Base-by-base conservation (phyloP, 2,329 filamentous ascomycete genomes). In the Dactylonectria estremocensis region DNA sequence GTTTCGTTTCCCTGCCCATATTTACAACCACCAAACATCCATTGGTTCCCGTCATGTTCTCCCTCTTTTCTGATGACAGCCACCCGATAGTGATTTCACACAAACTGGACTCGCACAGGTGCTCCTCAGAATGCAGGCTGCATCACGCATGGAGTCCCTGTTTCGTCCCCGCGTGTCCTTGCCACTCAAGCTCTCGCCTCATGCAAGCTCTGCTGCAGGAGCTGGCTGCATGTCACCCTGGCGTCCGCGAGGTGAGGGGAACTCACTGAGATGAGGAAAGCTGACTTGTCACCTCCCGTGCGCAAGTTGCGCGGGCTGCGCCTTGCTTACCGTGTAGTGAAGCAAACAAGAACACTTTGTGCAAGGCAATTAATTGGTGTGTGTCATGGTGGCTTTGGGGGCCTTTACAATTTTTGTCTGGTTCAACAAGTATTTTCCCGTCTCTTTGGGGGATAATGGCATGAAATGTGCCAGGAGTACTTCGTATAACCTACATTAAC, bases 1-100 rank as follows among this genome's bases (percentile, higher is more conserved):
- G 58, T 59, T 74, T 75, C 62, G 71, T 74, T 46, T 66, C 71
- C 67, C 67, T 45, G 59, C 48, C 58, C 61, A 63, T 66, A 55
- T 45, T 18, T 45, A 40, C n/a, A 55, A 45, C 35, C 52, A 22
- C 22, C 43, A 40, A 14, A 20, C 46, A 66, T 66, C 61, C 66
- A 75, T 72, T 73, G 56, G 70, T 54, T 49, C 64, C 64, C 52
- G 53, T 45, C n/a, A 20, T 18, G 40, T 37, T 49, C 35, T 48
- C 24, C 31, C 31, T 13, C 48, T 46, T 49, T 55, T 43, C 54
- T 10, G 14, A 52, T 31, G 40, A 24, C 24, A 31, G 22, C 22
- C 50, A 22, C 22, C 50, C 22, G 45, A 28, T 28, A 28, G 7
- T 45, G 20, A 13, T 64, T 45, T 35, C 57, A 61, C n/a, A 48